Base-by-base conservation (phyloP, 192 early-diverging fungal genomes). In the Gigaspora rosea region DNA sequence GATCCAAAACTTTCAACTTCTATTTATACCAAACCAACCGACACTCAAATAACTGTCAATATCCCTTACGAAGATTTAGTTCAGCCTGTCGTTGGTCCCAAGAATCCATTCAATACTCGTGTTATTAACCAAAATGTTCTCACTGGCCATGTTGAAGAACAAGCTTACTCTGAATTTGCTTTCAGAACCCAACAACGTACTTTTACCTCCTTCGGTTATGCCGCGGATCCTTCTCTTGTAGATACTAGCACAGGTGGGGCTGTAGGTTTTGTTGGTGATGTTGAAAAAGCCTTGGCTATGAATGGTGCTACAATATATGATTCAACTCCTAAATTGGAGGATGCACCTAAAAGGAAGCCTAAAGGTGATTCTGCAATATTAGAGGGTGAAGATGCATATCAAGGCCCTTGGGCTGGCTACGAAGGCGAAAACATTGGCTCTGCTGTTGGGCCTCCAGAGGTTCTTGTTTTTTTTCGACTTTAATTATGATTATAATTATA, bases 371-470 rank as follows among this genome's bases (percentile, higher is more conserved):
- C 94, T 3, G 81, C 82, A 4, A 85, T 92, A 62, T 70, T 95
- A 8, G 92, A 93, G 32, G 95, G 93, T 49, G 90, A 90, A 0
- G 81, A 87, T 79, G 90, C 91, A 9, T 98, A 94, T 76, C 85
- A 87, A 72, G 97, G 97, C 2, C 97, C 96, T 5, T 98, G 96
- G 97, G 95, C 95, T 1, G 93, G 95, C 1, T 99, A 92, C 80
- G 92, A 94, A 66, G 92, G 90, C 52, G 96, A 99, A 72, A 84
- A 87, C 9, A 87, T 87, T 13, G 92, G 92, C 1, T 82, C 86
- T 67, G 16, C 82, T 1, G 77, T 82, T 33, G 93, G 91, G 0
- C 88, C 88, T 0, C 80, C 87, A 0, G 85, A 84, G 15, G 92
- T 90, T 46, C 83, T 80, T 20, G 81, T 83, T 3, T 81, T 82